Base-by-base conservation (phyloP, 805 yeast genomes). In the Sugiyamaella boreocaroliniensis region DNA sequence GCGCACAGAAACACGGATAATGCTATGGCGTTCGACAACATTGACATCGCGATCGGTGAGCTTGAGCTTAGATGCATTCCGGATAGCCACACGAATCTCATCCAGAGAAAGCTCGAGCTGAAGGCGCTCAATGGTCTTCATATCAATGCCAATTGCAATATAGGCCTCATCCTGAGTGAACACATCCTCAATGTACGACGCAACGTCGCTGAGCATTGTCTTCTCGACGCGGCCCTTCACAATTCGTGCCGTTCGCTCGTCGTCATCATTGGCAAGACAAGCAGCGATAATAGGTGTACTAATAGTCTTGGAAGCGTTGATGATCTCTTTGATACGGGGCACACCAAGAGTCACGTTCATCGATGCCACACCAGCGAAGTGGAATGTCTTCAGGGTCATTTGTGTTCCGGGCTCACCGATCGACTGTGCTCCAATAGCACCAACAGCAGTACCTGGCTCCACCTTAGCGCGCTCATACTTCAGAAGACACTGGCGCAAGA, bases 341-440 rank as follows among this genome's bases (percentile, higher is more conserved):
- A 93, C 99, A 80, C 99, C 99, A 61, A 93, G 79, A 0, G 99
- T 93, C 59, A 92, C 96, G 75, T 93, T 93, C 97, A 92, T 93
- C 46, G 96, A 86, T 37, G 99, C 98, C 53, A 93, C 99, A 78
- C 99, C 99, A 64, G 99, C 99, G 78, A 93, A 93, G 77, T 93
- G 99, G 88, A 92, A 92, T 55, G 95, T 86, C 68, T 86, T 86
- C 66, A 86, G 78, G 4, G 99, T 93, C 99, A 93, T 93, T 73
- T 93, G 99, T 0, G 99, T 93, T 68, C 98, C 99, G 19, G 99
- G 99, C 67, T 92, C 99, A 73, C 99, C 99, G 75, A 93, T 93
- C 44, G 97, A 88, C 68, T 93, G 99, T 0, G 99, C 99, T 61
- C 98, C 99, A 71, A 93, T 90, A 22, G 99, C 98, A 60, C 99